Percentiles rank a stretch among this genome's conserved stretches.
Evolutionary conservation across 306 rosid species (phyloP).

Genomic region (Quercus berberidifolia): DNA sequence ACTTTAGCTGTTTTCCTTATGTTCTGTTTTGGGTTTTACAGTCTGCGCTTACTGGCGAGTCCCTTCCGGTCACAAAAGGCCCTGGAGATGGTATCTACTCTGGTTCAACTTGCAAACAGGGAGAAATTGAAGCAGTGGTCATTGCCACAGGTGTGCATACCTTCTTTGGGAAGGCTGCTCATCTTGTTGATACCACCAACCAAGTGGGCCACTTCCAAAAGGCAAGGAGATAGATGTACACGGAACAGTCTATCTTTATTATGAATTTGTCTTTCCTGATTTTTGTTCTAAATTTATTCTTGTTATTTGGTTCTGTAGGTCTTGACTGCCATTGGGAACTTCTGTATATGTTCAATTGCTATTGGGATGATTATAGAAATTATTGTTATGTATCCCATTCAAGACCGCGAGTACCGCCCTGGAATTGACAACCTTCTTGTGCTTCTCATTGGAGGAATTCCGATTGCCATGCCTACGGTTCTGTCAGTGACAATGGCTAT

Average conservation of each 20-base stretch:
- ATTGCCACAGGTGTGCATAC: constrained; percentile 98
- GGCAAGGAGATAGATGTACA: constrained; percentile 36
- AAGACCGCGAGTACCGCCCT: constrained; percentile 83
- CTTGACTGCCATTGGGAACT: constrained; percentile 96
- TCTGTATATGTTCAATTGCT: constrained; percentile 96
- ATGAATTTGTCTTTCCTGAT: neutral
- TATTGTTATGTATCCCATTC: constrained; percentile 94
- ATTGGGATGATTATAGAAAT: constrained; percentile 92
- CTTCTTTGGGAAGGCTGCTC: constrained; percentile 98
- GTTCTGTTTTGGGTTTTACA: constrained; percentile 38
- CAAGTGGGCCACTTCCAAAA: constrained; percentile 98
- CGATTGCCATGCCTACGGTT: constrained; percentile 99
- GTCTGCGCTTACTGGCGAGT: constrained; percentile 98
- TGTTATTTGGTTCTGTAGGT: constrained; percentile 47
- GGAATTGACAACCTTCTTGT: constrained; percentile 98
- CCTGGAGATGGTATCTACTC: constrained; percentile 97
- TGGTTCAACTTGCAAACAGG: constrained; percentile 98
- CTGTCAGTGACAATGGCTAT: constrained; percentile 98
- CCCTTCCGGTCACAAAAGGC: constrained; percentile 93
- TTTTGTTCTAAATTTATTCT: constrained; percentile 10
- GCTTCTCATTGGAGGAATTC: constrained; percentile 98
- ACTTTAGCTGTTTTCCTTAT: neutral
- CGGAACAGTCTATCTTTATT: neutral
- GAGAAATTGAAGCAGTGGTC: constrained; percentile 96
- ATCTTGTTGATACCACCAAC: constrained; percentile 91